These are phyloP conservation scores for Russula abietina DNA, from an alignment of 768 basidiomycete species.

Conservation along the genomic window DNA sequence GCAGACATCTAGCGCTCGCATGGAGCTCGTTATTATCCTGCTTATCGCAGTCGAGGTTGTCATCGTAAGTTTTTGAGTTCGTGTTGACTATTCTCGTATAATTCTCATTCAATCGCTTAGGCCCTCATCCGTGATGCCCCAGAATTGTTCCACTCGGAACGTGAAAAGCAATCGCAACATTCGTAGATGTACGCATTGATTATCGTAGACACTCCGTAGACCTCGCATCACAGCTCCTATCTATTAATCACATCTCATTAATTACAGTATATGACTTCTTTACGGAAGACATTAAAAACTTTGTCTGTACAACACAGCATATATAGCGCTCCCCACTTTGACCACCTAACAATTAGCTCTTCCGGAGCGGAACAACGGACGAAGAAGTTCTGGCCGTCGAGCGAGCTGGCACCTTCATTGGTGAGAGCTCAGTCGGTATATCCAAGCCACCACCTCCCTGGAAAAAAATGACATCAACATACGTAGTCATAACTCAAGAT, in stretches of 20 bases:
- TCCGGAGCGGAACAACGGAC: conserved; percentile 5
- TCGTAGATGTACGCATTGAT: not conserved
- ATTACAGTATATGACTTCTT: not conserved
- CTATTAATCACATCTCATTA: conserved; percentile 6
- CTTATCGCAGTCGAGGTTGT: conserved; percentile 95
- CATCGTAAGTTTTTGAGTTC: conserved; percentile 49
- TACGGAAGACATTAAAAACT: not conserved
- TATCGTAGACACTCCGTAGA: not conserved
- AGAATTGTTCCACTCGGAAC: conserved; percentile 50
- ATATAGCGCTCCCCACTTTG: not conserved
- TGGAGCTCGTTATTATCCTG: conserved; percentile 93
- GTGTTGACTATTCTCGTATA: not conserved
- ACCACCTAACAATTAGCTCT: not conserved
- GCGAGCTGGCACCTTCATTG: conserved; percentile 22
- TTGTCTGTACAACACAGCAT: not conserved
- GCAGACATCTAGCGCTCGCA: conserved; percentile 81
- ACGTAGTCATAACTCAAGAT: not conserved
- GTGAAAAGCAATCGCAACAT: not conserved
- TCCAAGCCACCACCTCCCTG: conserved; percentile 19
- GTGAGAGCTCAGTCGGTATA: conserved; percentile 22
- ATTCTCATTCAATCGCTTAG: conserved; percentile 33
- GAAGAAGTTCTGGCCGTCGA: conserved; percentile 8
- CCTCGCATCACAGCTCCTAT: not conserved
- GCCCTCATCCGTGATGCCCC: conserved; percentile 74
- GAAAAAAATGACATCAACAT: conserved; percentile 6